Evolutionary conservation across 805 yeast species (phyloP).

Genomic region (Blastobotrys chiropterorum): DNA sequence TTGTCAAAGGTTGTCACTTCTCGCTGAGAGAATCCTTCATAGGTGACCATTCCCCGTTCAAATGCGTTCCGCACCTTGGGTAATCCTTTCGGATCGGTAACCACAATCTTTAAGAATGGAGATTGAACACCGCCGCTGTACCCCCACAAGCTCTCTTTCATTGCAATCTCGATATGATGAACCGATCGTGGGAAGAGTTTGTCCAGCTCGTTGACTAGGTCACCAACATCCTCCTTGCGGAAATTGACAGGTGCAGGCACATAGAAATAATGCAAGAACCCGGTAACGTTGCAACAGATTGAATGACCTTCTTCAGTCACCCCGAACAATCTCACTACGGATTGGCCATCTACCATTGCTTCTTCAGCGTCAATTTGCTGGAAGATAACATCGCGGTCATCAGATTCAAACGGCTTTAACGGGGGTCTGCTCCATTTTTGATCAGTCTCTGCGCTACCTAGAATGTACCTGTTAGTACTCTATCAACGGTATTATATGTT

Average conservation of each 20-base stretch:
- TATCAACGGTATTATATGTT: background rate
- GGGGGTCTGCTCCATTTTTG: conserved; percentile 52
- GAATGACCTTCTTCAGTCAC: conserved; percentile 84
- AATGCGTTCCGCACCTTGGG: conserved; percentile 69
- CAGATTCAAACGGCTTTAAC: conserved; percentile 37
- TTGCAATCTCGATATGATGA: conserved; percentile 53
- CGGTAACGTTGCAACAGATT: conserved; percentile 81
- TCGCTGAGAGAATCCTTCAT: conserved; percentile 48
- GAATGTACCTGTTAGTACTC: background rate
- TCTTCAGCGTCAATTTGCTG: conserved; percentile 97
- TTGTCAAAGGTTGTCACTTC: conserved; percentile 74
- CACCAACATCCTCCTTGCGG: conserved; percentile 43
- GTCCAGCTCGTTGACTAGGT: conserved; percentile 8
- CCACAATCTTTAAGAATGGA: conserved; percentile 72
- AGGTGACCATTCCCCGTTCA: conserved; percentile 72
- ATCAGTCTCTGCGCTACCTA: conserved; percentile 22
- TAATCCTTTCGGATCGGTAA: conserved; percentile 59
- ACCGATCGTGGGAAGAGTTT: conserved; percentile 44
- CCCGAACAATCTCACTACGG: conserved; percentile 77
- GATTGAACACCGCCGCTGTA: conserved; percentile 70
- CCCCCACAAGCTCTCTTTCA: conserved; percentile 92
- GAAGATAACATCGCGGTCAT: conserved; percentile 37
- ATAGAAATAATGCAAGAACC: conserved; percentile 83
- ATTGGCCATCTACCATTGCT: conserved; percentile 47
- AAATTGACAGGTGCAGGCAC: conserved; percentile 87